Evolutionary conservation across 2,329 filamentous ascomycete genomes (phyloP), one percentile per base, ranked within the genome.

Genomic region (Leptosphaerulina australis): DNA sequence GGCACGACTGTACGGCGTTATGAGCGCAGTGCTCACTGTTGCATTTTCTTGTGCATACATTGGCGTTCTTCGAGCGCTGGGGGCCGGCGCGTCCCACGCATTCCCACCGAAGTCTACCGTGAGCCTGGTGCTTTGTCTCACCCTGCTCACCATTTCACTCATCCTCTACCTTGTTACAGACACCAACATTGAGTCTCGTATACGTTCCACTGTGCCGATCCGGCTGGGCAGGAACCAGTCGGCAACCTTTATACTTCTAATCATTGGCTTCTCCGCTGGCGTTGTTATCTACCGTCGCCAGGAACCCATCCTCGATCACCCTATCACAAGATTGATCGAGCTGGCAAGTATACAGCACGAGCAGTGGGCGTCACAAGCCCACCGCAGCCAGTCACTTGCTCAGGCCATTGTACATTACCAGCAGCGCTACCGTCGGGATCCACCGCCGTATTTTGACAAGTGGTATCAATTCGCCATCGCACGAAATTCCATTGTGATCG

Each of bases 381-480:
- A 74, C 18, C 66, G 65, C 29, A 83, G 80, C 62, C 71, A 67
- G 12, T 79, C 70, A 9, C 66, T 85, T 1, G 61, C 69, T 24
- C 75, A 80, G 50, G 81, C 81, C 20, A 77, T 82, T 5, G 55
- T 67, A 15, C 73, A 79, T 29, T 86, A 86, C 63, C 75, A 72
- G 33, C 66, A 70, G 39, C 76, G 81, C 53, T 83, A 85, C 59
- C 66, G 73, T 2, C 77, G 79, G 44, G 74, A 79, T 52, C 83
- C 83, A 1, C 83, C 83, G 20, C 83, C 83, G 8, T 78, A 79
- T 10, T 86, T 86, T 56, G 80, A 85, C 54, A 71, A 77, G 49
- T 86, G 83, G 83, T 85, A 82, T 59, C 65, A 77, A 28, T 85
- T 79, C 63, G 83, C 83, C 1, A 77, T 71, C 4, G 75, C 68